Evolutionary conservation across 192 early-diverging fungal genomes (phyloP), one percentile per base, ranked within the genome.

Genomic region (Entomortierella parvispora): DNA sequence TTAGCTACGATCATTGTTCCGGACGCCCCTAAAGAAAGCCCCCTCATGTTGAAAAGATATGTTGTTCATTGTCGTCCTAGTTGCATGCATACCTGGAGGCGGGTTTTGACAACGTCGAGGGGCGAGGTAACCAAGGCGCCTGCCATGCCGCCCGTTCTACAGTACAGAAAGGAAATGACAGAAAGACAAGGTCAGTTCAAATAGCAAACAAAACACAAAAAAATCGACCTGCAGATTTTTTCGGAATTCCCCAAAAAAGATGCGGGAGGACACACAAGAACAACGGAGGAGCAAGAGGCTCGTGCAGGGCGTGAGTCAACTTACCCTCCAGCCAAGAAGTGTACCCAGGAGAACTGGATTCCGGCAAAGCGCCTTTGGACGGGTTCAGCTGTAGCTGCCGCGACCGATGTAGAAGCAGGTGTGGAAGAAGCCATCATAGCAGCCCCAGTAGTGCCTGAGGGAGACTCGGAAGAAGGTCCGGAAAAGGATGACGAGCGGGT

Each of bases 31-130:
- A 11, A 33, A 7, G n/a, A 18, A 40, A 10, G 3, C 34, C 31
- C 34, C 34, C 33, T 6, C 12, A 20, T 32, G 18, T 5, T 31
- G 31, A 25, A 54, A 31, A 55, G 4, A 18, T 9, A 7, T 32
- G 9, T 31, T 52, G 12, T 3, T 14, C 32, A 11, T 22, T 44
- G 5, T 57, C 23, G 18, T 25, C 6, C 32, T 11, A 8, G 11
- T 23, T 23, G n/a, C 14, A 33, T 56, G 23, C 31, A n/a, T 65
- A 92, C 93, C 85, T 99, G 97, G 65, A 97, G 83, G 31, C 96
- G 90, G 6, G 96, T 97, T 65, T 96, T 97, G 49, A 97, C 90
- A 14, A 99, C 95, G 69, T 99, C 97, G 31, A 99, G 83, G 0
- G 97, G 97, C 48, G 93, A 97, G 26, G 95, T 97, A 1, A 90